A percentile compares a stretch with the other conserved stretches of the same genome.
phyloP scores from a whole-genome alignment of 257 asterid genomes.

The Solanum infundibuliforme region DNA sequence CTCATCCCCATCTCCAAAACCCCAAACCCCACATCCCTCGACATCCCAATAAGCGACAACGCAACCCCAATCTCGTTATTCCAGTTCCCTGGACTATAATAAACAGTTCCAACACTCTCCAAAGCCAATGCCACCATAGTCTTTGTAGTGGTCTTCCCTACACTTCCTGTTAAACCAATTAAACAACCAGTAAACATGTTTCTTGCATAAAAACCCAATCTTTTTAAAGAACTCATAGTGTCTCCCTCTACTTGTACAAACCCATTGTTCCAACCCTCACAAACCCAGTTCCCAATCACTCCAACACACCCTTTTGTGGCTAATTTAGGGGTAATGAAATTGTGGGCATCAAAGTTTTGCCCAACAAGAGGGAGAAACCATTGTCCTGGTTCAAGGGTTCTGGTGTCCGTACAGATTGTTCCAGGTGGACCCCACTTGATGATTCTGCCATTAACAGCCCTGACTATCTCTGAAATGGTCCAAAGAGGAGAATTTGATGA shows the following conservation, averaged over 20 bases:
- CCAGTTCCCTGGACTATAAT: conserved; percentile 19
- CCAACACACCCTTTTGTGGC: conserved; percentile 10
- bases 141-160: conserved; percentile 23
- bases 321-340: conserved; percentile 14
- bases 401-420: conserved; percentile 23
- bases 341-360: conserved; percentile 19
- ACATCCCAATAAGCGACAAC: conserved; percentile 19
- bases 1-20: conserved; percentile 30
- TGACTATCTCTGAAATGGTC: conserved; percentile 17
- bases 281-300: conserved; percentile 15
- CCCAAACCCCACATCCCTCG: conserved; percentile 14
- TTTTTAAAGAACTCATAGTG: conserved; percentile 1
- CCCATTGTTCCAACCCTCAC: conserved; percentile 12
- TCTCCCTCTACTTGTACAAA: conserved; percentile 8
- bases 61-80: conserved; percentile 22
- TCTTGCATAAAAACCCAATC: conserved; percentile 10
- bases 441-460: conserved; percentile 13
- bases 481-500: conserved; percentile 1
- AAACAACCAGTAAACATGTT: conserved; percentile 15
- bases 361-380: conserved; percentile 27
- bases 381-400: conserved; percentile 20
- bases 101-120: conserved; percentile 10
- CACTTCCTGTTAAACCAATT: conserved; percentile 26
- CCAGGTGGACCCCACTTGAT: conserved; percentile 15
- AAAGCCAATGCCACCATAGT: conserved; percentile 16